phyloP scores from a whole-genome alignment of 2,329 filamentous ascomycete species.

The Colletotrichum filicis region DNA sequence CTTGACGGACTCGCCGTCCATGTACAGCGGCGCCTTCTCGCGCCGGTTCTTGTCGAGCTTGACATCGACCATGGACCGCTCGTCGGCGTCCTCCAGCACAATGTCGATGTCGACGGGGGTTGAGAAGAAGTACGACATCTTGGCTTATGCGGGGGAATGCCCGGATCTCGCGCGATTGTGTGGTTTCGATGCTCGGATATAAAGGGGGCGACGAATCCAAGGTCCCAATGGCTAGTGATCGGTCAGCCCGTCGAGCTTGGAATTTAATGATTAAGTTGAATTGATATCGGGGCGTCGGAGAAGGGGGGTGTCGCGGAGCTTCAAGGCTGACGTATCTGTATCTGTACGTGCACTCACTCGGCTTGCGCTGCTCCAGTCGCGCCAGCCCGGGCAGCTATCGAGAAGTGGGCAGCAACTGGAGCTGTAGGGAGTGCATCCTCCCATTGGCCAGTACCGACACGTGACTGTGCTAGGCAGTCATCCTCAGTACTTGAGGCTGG shows the following conservation, averaged over 20 bases:
- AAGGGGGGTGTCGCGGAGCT: slow-evolving; percentile 1
- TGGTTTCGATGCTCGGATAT: slow-evolving; percentile 6
- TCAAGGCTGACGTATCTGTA: slow-evolving; percentile 25
- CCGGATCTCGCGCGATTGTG: slow-evolving; percentile 13
- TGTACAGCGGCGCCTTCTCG: slow-evolving; percentile 96
- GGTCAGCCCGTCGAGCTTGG: neutral
- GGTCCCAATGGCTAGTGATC: neutral
- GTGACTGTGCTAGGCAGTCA: slow-evolving; percentile 14
- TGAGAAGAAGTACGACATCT: slow-evolving; percentile 98
- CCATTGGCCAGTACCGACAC: slow-evolving; percentile 10
- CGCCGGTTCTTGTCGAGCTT: slow-evolving; percentile 98
- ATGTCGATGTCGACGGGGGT: slow-evolving; percentile 99
- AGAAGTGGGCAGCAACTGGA: slow-evolving; percentile 23
- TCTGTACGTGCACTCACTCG: slow-evolving; percentile 18
- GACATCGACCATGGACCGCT: slow-evolving; percentile 94
- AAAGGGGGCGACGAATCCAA: neutral
- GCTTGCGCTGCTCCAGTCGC: slow-evolving; percentile 5
- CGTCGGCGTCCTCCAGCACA: slow-evolving; percentile 94
- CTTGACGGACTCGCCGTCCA: slow-evolving; percentile 98
- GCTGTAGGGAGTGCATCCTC: slow-evolving; percentile 1
- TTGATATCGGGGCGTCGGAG: neutral
- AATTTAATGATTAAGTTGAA: neutral
- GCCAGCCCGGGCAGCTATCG: slow-evolving; percentile 12
- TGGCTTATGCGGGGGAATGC: slow-evolving; percentile 37
- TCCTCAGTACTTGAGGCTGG: neutral